Conservation (phyloP, 2,329 filamentous ascomycete species). For the Verticillium klebahnii region DNA sequence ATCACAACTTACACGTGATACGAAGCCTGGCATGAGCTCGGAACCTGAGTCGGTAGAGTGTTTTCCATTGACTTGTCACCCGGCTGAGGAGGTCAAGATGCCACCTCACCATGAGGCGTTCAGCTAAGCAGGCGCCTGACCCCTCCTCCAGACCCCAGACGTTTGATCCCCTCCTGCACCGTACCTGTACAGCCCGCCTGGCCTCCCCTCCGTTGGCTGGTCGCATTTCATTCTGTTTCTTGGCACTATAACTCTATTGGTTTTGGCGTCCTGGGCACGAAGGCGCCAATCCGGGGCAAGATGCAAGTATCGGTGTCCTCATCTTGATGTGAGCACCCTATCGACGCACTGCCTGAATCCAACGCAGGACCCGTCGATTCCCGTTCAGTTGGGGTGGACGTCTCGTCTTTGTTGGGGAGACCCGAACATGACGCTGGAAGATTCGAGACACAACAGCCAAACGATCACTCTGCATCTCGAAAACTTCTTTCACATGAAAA, state of each 20-base stretch:
- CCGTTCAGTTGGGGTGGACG: not conserved
- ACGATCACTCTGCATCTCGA: not conserved
- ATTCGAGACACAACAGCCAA: not conserved
- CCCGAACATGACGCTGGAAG: not conserved
- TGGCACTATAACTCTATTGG: conserved; percentile 1
- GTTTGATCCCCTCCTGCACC: not conserved
- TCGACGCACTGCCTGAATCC: not conserved
- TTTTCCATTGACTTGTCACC: too few species aligned
- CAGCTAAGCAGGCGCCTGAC: not conserved
- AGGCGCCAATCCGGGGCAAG: not conserved
- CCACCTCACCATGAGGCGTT: not conserved
- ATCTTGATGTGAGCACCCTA: not conserved
- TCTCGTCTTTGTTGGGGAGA: not conserved
- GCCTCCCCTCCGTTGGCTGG: not conserved
- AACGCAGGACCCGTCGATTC: not conserved
- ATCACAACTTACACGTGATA: not conserved
- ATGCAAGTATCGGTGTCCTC: not conserved
- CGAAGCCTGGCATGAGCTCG: not conserved
- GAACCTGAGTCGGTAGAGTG: not conserved
- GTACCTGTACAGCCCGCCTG: not conserved
- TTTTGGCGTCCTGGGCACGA: conserved; percentile 1
- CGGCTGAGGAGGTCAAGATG: not conserved
- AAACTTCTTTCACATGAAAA: not conserved
- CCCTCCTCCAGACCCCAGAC: not conserved
- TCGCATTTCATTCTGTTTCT: not conserved